phyloP scores from a whole-genome alignment of 129 eudicot species.

The Pseudognaphalium luteoalbum region DNA sequence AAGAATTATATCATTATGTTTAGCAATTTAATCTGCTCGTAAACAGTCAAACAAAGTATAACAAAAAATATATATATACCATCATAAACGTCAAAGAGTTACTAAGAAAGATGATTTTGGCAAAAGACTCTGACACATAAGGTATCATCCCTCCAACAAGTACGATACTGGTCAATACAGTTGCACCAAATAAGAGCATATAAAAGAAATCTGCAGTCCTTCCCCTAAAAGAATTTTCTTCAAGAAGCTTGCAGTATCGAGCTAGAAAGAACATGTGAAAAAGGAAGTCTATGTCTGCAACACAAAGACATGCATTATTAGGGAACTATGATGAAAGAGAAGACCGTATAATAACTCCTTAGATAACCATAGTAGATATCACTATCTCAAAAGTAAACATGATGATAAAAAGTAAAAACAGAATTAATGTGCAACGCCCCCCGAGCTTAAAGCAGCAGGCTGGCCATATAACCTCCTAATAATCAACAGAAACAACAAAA shows the following conservation, averaged over 20 bases:
- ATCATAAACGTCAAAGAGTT: constrained; percentile 96
- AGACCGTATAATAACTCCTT: too few species aligned
- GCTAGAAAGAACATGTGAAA: constrained; percentile 99
- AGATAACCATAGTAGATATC: too few species aligned
- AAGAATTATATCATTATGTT: neutral
- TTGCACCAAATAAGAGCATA: constrained; percentile 92
- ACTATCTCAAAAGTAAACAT: neutral
- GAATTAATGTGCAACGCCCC: neutral
- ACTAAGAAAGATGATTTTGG: constrained; percentile 93
- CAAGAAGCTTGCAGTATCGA: constrained; percentile 99
- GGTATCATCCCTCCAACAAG: constrained; percentile 99
- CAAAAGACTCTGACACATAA: constrained; percentile 88
- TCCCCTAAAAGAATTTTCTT: constrained; percentile 94
- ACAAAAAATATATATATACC: constrained; percentile 45
- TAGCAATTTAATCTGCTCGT: neutral
- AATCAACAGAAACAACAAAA: too few species aligned
- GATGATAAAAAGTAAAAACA: neutral
- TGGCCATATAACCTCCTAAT: too few species aligned
- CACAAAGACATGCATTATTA: constrained; percentile 22
- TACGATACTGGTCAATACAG: constrained; percentile 81
- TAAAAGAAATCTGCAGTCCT: constrained; percentile 96
- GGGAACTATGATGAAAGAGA: neutral
- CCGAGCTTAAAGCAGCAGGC: neutral
- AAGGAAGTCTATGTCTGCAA: constrained; percentile 90
- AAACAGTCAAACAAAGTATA: neutral